Base-by-base conservation (phyloP, 176 grass and related monocot species). In the Pontederia paniculata region DNA sequence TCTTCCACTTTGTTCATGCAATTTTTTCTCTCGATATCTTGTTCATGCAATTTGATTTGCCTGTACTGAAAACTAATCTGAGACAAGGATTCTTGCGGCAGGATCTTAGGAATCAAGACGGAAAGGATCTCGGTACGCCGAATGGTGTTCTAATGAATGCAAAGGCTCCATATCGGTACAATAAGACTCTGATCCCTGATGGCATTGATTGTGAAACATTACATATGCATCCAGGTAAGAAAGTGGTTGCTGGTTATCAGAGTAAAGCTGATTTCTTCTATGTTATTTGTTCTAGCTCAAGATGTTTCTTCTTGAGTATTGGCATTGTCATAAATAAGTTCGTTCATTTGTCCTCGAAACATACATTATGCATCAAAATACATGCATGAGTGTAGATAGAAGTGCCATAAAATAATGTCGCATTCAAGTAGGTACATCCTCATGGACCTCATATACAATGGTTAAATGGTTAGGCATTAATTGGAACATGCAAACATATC, bases 91-190 rank as follows among this genome's bases (percentile, higher is more conserved):
- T 37, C 5, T 37, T 37, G 28, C 7, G 28, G 7, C 67, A 94
- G 88, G 88, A 88, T 79, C 71, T 94, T 62, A 88, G 84, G 67
- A 94, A 81, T n/a, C 83, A 88, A 22, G 25, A 57, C 4, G 88
- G 89, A 3, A 84, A 94, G 68, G 80, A 88, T 51, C 65, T 94
- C 16, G 80, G 89, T 1, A 88, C 88, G 71, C 89, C 89, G 14
- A 77, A 94, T 55, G 80, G 89, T n/a, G 84, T 94, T 57, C 78
- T 94, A 50, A 94, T 94, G 48, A 94, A 88, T 56, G 84, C 80
- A 23, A 95, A 88, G 66, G 84, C 77, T 3, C 89, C 89, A 17
- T 84, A 84, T 70, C 70, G 80, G 13, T 89, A 95, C 75, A 95
- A 95, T 49, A 62, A 76, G 53, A 85, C 75, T 59, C 80, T 88